Conservation (phyloP, 2,329 filamentous ascomycete genomes). For the Alternaria conjuncta region DNA sequence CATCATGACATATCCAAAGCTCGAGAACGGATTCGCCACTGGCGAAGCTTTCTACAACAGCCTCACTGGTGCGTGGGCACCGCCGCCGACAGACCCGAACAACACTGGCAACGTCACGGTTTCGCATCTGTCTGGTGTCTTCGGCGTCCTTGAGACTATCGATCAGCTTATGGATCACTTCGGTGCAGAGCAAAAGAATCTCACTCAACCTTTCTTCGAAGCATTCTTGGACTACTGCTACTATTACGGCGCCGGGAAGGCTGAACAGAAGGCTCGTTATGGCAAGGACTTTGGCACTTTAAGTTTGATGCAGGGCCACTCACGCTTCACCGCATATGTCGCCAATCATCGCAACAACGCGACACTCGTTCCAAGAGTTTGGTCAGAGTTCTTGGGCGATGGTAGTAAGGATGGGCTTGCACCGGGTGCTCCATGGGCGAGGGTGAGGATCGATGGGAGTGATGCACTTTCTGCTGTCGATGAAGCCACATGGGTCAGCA, state of each 20-base stretch:
- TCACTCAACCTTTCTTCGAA: slow-evolving; percentile 59
- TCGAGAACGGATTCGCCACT: slow-evolving; percentile 66
- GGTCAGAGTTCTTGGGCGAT: slow-evolving; percentile 60
- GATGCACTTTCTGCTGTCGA: slow-evolving; percentile 57
- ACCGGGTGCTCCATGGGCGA: slow-evolving; percentile 55
- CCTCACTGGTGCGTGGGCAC: slow-evolving; percentile 57
- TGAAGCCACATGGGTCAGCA: slow-evolving; percentile 64
- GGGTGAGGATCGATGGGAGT: slow-evolving; percentile 52
- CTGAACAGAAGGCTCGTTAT: slow-evolving; percentile 62
- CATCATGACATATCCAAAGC: slow-evolving; percentile 58
- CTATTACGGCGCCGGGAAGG: slow-evolving; percentile 59
- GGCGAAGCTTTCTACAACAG: slow-evolving; percentile 62
- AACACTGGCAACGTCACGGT: slow-evolving; percentile 61
- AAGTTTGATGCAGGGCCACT: slow-evolving; percentile 63
- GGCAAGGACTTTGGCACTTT: slow-evolving; percentile 56
- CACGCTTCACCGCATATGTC: slow-evolving; percentile 63
- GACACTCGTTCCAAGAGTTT: slow-evolving; percentile 59
- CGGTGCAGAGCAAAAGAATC: slow-evolving; percentile 43
- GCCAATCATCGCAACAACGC: slow-evolving; percentile 54
- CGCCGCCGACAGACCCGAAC: slow-evolving; percentile 60
- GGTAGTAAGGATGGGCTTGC: slow-evolving; percentile 40
- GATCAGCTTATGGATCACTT: slow-evolving; percentile 62
- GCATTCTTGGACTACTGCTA: slow-evolving; percentile 67
- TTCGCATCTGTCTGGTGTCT: slow-evolving; percentile 64
- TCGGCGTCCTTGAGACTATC: slow-evolving; percentile 65